Evolutionary conservation across 2,329 filamentous ascomycete species (phyloP).

Genomic region (Harringtonia aguacate): DNA sequence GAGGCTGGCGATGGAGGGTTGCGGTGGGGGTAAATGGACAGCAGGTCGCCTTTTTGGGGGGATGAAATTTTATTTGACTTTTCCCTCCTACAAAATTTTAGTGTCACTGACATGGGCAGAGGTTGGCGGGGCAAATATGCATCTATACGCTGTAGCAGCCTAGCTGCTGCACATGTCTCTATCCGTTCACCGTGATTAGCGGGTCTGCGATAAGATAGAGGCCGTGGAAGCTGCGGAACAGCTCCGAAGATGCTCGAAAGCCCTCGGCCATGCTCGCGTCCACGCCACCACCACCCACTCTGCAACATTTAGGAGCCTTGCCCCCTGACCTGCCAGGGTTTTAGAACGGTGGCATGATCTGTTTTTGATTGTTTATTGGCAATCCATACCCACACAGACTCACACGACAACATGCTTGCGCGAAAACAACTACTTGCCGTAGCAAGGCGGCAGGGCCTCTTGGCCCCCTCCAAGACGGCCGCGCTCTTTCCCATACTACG

Average conservation of each 20-base stretch:
- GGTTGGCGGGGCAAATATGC: conserved; percentile 2
- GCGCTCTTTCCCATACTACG: not conserved
- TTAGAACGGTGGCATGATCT: too few species aligned
- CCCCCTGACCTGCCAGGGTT: too few species aligned
- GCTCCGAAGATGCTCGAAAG: conserved; percentile 11
- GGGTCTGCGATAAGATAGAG: too few species aligned
- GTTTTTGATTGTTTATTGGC: too few species aligned
- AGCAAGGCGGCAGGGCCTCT: conserved; percentile 12
- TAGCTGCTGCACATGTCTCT: too few species aligned
- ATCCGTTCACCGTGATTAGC: too few species aligned
- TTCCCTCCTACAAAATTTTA: not conserved
- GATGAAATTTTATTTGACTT: conserved; percentile 7
- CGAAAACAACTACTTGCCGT: conserved; percentile 24
- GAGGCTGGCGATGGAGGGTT: conserved; percentile 9
- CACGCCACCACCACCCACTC: not conserved
- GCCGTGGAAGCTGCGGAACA: conserved; percentile 8
- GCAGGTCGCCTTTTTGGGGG: conserved; percentile 3
- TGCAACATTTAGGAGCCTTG: too few species aligned
- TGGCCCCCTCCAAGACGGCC: conserved; percentile 4
- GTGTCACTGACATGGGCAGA: too few species aligned
- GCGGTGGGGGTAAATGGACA: conserved; percentile 5
- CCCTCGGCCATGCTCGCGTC: not conserved
- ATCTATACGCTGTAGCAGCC: too few species aligned
- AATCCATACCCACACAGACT: too few species aligned
- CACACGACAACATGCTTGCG: conserved; percentile 30